Conservation (phyloP, 208 protist genomes). For the Endotrypanum monterogeii region DNA sequence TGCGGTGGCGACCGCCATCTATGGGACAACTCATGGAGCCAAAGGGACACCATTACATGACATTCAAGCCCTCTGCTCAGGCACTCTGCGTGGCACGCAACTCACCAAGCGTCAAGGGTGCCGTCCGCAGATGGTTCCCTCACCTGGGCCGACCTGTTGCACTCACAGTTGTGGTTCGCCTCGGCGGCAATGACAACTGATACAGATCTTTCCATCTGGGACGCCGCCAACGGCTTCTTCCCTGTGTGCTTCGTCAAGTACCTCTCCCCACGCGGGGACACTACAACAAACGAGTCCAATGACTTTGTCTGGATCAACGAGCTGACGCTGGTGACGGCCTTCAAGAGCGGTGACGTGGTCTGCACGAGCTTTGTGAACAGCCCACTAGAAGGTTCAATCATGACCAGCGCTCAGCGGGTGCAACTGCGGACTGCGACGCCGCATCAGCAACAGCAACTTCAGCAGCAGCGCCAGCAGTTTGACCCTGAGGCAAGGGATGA, state of each 20-base stretch:
- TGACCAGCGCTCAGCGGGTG: constrained; percentile 5
- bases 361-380: constrained; percentile 64
- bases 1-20: constrained; percentile 68
- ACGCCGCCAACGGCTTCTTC: constrained; percentile 64
- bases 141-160: constrained; percentile 40
- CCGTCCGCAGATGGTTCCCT: background rate
- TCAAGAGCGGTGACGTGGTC: constrained; percentile 65
- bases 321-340: constrained; percentile 69
- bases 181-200: constrained; percentile 58
- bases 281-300: constrained; percentile 37
- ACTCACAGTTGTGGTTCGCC: constrained; percentile 83
- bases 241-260: constrained; percentile 57
- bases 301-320: constrained; percentile 86
- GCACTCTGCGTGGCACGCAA: constrained; percentile 15
- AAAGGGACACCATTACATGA: constrained; percentile 34
- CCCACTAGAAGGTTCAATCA: constrained; percentile 27
- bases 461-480: background rate
- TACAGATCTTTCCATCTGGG: constrained; percentile 77
- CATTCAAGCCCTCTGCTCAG: constrained; percentile 31
- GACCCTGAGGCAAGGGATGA: constrained; percentile 10
- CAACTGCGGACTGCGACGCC: constrained; percentile 1
- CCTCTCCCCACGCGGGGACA: constrained; percentile 14
- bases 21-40: constrained; percentile 24
- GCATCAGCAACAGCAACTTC: constrained; percentile 16
- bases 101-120: background rate